Percentiles rank a stretch among this genome's conserved stretches.
These are phyloP conservation scores for Cyclaneusma minus DNA, from an alignment of 2,329 filamentous ascomycete genomes.

Conservation along the genomic window DNA sequence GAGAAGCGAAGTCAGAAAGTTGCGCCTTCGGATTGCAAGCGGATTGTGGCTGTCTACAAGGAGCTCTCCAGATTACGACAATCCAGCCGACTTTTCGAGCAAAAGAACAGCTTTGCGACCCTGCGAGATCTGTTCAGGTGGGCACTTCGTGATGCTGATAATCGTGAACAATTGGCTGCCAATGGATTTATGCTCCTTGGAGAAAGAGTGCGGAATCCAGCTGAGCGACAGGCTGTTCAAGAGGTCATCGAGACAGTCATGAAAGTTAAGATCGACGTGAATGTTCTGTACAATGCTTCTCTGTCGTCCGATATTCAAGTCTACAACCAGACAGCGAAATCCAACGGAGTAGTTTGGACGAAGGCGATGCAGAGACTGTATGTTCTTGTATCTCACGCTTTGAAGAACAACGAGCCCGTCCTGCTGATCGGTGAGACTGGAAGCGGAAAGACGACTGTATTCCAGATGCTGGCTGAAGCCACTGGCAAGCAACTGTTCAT, in stretches of 20 bases:
- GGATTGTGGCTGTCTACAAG: slow-evolving; percentile 87
- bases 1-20: slow-evolving; percentile 75
- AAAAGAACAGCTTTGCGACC: slow-evolving; percentile 94
- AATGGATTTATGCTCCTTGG: slow-evolving; percentile 95
- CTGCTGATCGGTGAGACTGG: slow-evolving; percentile 92
- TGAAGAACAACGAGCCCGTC: slow-evolving; percentile 85
- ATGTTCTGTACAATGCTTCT: slow-evolving; percentile 52
- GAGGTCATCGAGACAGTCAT: slow-evolving; percentile 80
- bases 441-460: slow-evolving; percentile 94
- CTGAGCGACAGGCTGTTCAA: slow-evolving; percentile 75
- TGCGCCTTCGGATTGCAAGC: slow-evolving; percentile 76
- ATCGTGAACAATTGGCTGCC: slow-evolving; percentile 71
- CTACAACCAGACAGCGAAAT: slow-evolving; percentile 29
- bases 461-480: slow-evolving; percentile 77
- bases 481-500: slow-evolving; percentile 64
- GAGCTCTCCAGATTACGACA: slow-evolving; percentile 83
- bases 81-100: slow-evolving; percentile 82
- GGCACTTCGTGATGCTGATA: slow-evolving; percentile 75
- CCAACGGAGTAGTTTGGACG: slow-evolving; percentile 76
- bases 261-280: slow-evolving; percentile 67
- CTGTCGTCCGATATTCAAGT: slow-evolving; percentile 38
- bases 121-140: slow-evolving; percentile 91
- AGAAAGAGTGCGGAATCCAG: slow-evolving; percentile 81
- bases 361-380: slow-evolving; percentile 85
- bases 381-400: slow-evolving; percentile 71